Base-by-base conservation (phyloP, 2,329 filamentous ascomycete species). In the Xenoacremonium recifei region DNA sequence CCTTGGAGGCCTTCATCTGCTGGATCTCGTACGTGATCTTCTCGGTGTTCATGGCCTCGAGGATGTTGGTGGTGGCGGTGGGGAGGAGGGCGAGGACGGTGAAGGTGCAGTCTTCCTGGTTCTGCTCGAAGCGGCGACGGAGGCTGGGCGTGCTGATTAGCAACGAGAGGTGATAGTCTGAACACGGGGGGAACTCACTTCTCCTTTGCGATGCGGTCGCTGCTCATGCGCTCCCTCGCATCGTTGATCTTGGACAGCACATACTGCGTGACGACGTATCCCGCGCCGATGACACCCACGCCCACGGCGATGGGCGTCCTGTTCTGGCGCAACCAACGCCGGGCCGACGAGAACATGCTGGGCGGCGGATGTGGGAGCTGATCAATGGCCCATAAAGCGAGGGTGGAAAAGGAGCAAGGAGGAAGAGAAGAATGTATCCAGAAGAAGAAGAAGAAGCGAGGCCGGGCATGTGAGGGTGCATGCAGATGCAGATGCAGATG, bases 101-200 rank as follows among this genome's bases (percentile, higher is more conserved):
- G 64, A 95, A 96, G 35, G 92, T 96, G 70, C 93, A 99, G 68
- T 99, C 93, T 64, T 96, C 92, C 65, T 99, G 93, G 67, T 99
- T 99, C 69, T 99, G 93, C 66, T 97, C 89, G 70, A 99, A 99
- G 61, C 93, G 87, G 45, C 93, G 87, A 38, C 91, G 90, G 48
- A 99, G 80, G 67, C 92, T 97, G 58, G 20, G 31, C 27, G n/a
- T 32, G 20, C 16, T 32, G 17, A 21, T 32, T 25, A 31, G n/a
- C 5, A 3, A 18, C 25, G 23, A 17, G 30, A 13, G 30, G 10
- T 9, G 13, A 33, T 21, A 23, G 20, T 18, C 46, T 19, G 39
- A 17, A 39, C 30, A 10, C n/a, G n/a, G 25, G 19, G 21, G 16
- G 4, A 35, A 59, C 80, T 57, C 71, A 96, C 92, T 99, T 99